These are phyloP conservation scores for Dictyostelium firmibasis DNA, from an alignment of 78 protist genomes.

Conservation along the genomic window DNA sequence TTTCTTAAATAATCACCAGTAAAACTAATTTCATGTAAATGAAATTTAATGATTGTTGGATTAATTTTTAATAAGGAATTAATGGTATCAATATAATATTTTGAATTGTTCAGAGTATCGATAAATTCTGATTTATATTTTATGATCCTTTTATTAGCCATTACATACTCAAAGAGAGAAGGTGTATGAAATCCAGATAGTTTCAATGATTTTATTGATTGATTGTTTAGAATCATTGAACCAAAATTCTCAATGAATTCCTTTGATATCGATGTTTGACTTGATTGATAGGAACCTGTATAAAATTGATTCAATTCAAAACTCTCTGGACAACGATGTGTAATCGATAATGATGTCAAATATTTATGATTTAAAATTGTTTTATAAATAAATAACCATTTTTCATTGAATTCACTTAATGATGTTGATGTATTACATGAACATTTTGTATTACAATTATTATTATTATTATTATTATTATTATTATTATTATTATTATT, in stretches of 20 bases:
- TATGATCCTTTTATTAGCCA: background rate
- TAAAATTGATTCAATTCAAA: background rate
- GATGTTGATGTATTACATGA: background rate
- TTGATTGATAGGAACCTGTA: background rate
- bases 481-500: background rate
- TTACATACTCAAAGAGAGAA: background rate
- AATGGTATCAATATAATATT: background rate
- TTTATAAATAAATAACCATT: background rate
- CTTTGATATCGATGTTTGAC: background rate
- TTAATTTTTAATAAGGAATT: background rate
- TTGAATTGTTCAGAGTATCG: background rate
- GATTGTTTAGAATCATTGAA: background rate
- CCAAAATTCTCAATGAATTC: background rate
- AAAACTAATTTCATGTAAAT: constrained; percentile 5
- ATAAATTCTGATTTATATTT: constrained; percentile 2
- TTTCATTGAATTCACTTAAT: background rate
- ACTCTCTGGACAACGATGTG: constrained; percentile 3
- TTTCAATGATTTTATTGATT: background rate
- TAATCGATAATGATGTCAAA: background rate
- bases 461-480: background rate
- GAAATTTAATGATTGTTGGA: background rate
- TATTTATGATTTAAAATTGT: background rate
- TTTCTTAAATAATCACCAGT: background rate
- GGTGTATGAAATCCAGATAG: background rate
- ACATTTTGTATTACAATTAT: background rate